These are phyloP conservation scores for Arachnopeziza araneosa DNA, from an alignment of 2,329 filamentous ascomycete genomes.

Conservation along the genomic window DNA sequence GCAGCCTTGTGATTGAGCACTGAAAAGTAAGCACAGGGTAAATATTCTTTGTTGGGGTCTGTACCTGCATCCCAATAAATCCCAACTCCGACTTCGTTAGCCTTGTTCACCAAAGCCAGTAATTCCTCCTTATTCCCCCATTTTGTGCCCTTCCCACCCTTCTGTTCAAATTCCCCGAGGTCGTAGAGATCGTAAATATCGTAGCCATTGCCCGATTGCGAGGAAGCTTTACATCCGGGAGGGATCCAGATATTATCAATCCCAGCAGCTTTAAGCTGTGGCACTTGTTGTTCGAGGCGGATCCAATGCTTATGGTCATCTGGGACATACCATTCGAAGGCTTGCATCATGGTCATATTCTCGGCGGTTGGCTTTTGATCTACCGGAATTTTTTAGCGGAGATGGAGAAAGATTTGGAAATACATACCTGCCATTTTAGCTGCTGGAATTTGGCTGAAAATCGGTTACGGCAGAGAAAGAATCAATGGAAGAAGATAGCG, in stretches of 20 bases:
- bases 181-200: conserved; percentile 67
- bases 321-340: conserved; percentile 68
- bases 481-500: neutral
- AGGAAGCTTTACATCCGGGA: conserved; percentile 63
- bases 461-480: neutral
- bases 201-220: conserved; percentile 58
- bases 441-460: neutral
- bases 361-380: conserved; percentile 31
- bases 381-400: neutral
- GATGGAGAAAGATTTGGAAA: neutral
- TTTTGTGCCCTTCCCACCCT: conserved; percentile 57
- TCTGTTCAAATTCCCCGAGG: conserved; percentile 68
- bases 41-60: neutral
- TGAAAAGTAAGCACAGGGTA: conserved; percentile 1
- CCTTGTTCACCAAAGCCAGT: conserved; percentile 43
- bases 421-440: neutral
- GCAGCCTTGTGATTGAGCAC: conserved; percentile 69
- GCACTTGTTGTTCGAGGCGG: conserved; percentile 47
- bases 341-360: conserved; percentile 59
- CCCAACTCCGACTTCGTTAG: conserved; percentile 47
- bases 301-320: conserved; percentile 56
- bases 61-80: conserved; percentile 58
- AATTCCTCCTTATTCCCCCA: conserved; percentile 64
- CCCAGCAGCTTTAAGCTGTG: conserved; percentile 52
- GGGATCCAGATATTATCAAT: conserved; percentile 63